Evolutionary conservation across 345 rosid genomes (phyloP), one percentile per base, ranked within the genome.

Genomic region (Eucalyptus guilfoylei): DNA sequence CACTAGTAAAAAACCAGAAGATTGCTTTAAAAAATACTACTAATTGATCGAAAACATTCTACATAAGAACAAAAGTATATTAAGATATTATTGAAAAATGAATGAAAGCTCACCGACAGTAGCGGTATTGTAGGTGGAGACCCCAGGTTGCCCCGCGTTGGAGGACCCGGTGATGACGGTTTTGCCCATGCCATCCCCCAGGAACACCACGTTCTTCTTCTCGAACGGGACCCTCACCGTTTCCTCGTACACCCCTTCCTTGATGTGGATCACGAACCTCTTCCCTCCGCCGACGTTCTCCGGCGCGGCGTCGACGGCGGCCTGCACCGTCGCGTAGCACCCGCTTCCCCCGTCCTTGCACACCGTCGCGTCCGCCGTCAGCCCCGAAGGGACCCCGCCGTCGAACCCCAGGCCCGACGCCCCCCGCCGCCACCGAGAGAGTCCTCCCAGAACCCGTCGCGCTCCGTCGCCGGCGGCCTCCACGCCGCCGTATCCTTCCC

Each of bases 181-280:
- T 86, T 91, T 94, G 86, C 94, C 94, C 89, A 91, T 91, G 40
- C 95, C 95, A 9, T 92, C 93, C 2, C 95, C 95, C 24, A 92
- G 19, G n/a, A 92, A 92, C 48, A 94, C 93, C 5, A 94, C 92
- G 49, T 93, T 93, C 90, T 80, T 92, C 88, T 94, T 92, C 92
- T 88, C 91, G 3, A 92, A 87, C 89, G 95, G 93, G 48, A 94
- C 89, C 85, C 91, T 88, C 26, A 94, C 93, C 32, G 88, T 88
- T 55, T 94, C 95, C 47, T 92, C 89, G 8, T 94, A 94, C 10
- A 92, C 88, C 44, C 95, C 95, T 32, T 87, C 91, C 87, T 62
- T 92, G 26, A 92, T 93, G 45, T 80, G 89, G 16, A 94, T 91
- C 91, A 94, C 95, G 47, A 91, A 94, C 89, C 72, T 87, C n/a